Percentiles rank a stretch among this genome's conserved stretches.
These are phyloP conservation scores for Trichosanthes truncata DNA, from an alignment of 306 rosid genomes.

Conservation along the genomic window DNA sequence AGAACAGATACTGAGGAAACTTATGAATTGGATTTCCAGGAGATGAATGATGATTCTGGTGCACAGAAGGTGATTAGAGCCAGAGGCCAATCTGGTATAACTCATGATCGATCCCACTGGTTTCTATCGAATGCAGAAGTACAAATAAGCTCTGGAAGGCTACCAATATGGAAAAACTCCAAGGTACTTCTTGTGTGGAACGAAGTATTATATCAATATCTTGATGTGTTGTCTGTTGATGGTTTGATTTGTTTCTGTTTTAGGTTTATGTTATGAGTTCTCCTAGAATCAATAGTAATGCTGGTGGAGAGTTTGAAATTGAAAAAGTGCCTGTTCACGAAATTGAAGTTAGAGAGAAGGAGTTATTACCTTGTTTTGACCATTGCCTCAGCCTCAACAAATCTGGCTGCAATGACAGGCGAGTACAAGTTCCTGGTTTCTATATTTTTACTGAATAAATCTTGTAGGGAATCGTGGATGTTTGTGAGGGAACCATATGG, in stretches of 20 bases:
- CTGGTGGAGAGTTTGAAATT: slow-evolving; percentile 64
- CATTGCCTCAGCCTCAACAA: slow-evolving; percentile 59
- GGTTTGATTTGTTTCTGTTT: slow-evolving; percentile 8
- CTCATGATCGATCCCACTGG: slow-evolving; percentile 51
- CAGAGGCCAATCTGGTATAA: slow-evolving; percentile 23
- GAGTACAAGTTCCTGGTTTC: slow-evolving; percentile 7
- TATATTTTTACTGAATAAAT: background rate
- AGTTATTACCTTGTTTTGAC: slow-evolving; percentile 69
- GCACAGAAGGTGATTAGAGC: slow-evolving; percentile 18
- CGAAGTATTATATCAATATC: slow-evolving; percentile 7
- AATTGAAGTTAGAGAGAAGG: slow-evolving; percentile 67
- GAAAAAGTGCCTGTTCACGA: slow-evolving; percentile 59
- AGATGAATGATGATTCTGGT: slow-evolving; percentile 23
- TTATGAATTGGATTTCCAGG: slow-evolving; percentile 26
- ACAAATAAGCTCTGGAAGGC: slow-evolving; percentile 57
- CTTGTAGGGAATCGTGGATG: background rate
- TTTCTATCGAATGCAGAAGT: slow-evolving; percentile 83
- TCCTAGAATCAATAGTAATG: slow-evolving; percentile 23
- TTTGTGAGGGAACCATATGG: background rate
- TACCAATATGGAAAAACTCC: slow-evolving; percentile 73
- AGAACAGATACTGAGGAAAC: slow-evolving; percentile 24
- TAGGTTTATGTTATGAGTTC: slow-evolving; percentile 51
- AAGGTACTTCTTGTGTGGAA: slow-evolving; percentile 39
- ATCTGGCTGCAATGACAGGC: slow-evolving; percentile 71
- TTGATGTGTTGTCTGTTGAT: background rate